Evolutionary conservation across 805 yeast species (phyloP).

Genomic region (Spathaspora passalidarum): DNA sequence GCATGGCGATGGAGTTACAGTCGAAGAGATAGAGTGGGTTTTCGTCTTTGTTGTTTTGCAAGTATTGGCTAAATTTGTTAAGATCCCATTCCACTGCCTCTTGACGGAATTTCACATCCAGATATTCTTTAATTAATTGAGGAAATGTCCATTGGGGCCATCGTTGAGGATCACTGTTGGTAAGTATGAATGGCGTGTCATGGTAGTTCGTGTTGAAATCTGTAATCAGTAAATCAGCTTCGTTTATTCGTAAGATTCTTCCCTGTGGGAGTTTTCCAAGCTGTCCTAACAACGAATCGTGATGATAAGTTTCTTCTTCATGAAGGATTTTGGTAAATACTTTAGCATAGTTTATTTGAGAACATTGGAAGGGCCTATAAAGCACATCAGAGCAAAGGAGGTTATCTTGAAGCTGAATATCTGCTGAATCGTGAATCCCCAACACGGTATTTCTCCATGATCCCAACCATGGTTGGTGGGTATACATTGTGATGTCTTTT

Average conservation of each 20-base stretch:
- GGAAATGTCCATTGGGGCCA: slow-evolving; percentile 70
- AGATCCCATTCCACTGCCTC: slow-evolving; percentile 84
- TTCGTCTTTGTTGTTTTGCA: slow-evolving; percentile 65
- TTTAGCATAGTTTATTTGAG: slow-evolving; percentile 59
- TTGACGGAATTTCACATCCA: slow-evolving; percentile 67
- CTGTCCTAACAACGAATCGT: slow-evolving; percentile 15
- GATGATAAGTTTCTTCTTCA: slow-evolving; percentile 39
- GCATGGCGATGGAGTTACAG: slow-evolving; percentile 70
- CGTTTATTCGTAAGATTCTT: slow-evolving; percentile 52
- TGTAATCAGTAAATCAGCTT: slow-evolving; percentile 38
- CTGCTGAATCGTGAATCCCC: slow-evolving; percentile 37
- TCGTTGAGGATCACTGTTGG: slow-evolving; percentile 26
- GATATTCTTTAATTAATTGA: slow-evolving; percentile 49
- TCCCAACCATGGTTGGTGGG: slow-evolving; percentile 58
- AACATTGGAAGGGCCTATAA: slow-evolving; percentile 79
- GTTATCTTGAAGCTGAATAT: slow-evolving; percentile 46
- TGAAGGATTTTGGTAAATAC: slow-evolving; percentile 48
- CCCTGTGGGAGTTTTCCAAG: slow-evolving; percentile 28
- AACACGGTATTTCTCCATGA: slow-evolving; percentile 73
- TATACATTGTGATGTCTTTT: slow-evolving; percentile 11
- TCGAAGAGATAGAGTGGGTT: slow-evolving; percentile 85
- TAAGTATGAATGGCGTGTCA: slow-evolving; percentile 63
- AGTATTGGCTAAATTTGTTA: slow-evolving; percentile 57
- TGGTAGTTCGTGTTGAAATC: slow-evolving; percentile 47
- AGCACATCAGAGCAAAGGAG: slow-evolving; percentile 71